phyloP scores from a whole-genome alignment of 2,329 filamentous ascomycete species.

The Pseudocercospora crystallina region DNA sequence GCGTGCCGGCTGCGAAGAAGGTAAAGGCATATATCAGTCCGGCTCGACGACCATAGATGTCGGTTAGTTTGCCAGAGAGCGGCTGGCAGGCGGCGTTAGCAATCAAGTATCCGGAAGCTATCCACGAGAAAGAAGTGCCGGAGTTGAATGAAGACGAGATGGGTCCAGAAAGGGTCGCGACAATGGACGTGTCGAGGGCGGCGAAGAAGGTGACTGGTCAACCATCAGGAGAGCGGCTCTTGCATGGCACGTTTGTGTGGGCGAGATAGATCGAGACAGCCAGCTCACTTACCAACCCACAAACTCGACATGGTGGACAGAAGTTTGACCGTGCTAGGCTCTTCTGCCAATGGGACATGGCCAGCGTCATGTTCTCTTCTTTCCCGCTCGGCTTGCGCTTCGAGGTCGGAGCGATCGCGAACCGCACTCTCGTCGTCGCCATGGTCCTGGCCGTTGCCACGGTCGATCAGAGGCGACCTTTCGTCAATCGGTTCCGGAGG shows the following conservation, averaged over 20 bases:
- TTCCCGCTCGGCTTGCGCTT: slow-evolving; percentile 34
- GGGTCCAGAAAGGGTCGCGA: slow-evolving; percentile 79
- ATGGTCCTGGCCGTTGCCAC: slow-evolving; percentile 2
- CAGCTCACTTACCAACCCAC: slow-evolving; percentile 39
- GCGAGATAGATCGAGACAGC: too few species aligned
- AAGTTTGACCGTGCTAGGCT: slow-evolving; percentile 48
- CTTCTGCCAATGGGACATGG: slow-evolving; percentile 37
- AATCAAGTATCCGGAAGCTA: slow-evolving; percentile 83
- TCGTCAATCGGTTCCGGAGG: slow-evolving; percentile 10
- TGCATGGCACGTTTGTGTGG: too few species aligned
- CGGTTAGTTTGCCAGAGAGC: slow-evolving; percentile 79
- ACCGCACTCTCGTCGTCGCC: slow-evolving; percentile 2
- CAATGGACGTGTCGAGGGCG: slow-evolving; percentile 73
- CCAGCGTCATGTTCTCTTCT: slow-evolving; percentile 33
- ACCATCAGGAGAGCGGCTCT: too few species aligned
- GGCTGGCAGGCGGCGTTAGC: slow-evolving; percentile 85
- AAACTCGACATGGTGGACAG: slow-evolving; percentile 51
- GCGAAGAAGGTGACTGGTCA: slow-evolving; percentile 53
- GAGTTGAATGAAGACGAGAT: slow-evolving; percentile 83
- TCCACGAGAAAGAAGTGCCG: slow-evolving; percentile 79
- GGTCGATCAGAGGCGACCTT: slow-evolving; percentile 4
- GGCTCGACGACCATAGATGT: slow-evolving; percentile 79
- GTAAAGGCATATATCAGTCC: slow-evolving; percentile 78
- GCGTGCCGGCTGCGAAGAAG: slow-evolving; percentile 75
- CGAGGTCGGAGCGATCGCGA: slow-evolving; percentile 18